Conservation (phyloP, 768 basidiomycete species). For the Rhodosporidiobolus odoratus region DNA sequence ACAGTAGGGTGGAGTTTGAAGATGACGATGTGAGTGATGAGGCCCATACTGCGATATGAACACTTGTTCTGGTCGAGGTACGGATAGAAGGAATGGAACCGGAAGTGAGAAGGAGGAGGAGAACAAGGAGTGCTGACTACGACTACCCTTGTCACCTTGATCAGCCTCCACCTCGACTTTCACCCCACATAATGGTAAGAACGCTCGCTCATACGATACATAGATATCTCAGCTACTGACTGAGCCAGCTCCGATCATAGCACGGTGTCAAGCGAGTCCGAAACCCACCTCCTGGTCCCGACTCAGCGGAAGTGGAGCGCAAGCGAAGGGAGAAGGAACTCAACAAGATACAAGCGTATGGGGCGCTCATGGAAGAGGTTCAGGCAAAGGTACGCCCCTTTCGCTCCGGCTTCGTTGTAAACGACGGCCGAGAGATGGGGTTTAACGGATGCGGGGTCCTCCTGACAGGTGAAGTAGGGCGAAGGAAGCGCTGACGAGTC, state of each 20-base stretch:
- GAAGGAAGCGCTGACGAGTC: background rate
- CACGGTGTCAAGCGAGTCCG: slow-evolving; percentile 48
- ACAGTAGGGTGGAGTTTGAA: slow-evolving; percentile 15
- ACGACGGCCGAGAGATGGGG: background rate
- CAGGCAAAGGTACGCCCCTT: slow-evolving; percentile 49
- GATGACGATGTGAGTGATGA: slow-evolving; percentile 33
- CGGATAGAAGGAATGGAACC: background rate
- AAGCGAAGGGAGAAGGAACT: slow-evolving; percentile 54
- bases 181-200: background rate
- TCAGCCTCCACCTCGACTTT: background rate
- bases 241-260: slow-evolving; percentile 35
- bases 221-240: background rate
- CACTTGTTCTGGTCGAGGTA: background rate
- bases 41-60: slow-evolving; percentile 1
- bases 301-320: slow-evolving; percentile 36
- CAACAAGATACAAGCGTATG: slow-evolving; percentile 70
- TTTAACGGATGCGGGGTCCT: too few relatives aligned
- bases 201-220: too few relatives aligned
- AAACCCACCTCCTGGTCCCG: slow-evolving; percentile 38
- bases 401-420: background rate
- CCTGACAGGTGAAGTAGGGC: background rate
- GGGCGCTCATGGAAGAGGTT: slow-evolving; percentile 60
- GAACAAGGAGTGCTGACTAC: background rate
- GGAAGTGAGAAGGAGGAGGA: background rate
- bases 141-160: background rate